Evolutionary conservation across 2,329 filamentous ascomycete genomes (phyloP).

Genomic region (Neocucurbitaria cava): DNA sequence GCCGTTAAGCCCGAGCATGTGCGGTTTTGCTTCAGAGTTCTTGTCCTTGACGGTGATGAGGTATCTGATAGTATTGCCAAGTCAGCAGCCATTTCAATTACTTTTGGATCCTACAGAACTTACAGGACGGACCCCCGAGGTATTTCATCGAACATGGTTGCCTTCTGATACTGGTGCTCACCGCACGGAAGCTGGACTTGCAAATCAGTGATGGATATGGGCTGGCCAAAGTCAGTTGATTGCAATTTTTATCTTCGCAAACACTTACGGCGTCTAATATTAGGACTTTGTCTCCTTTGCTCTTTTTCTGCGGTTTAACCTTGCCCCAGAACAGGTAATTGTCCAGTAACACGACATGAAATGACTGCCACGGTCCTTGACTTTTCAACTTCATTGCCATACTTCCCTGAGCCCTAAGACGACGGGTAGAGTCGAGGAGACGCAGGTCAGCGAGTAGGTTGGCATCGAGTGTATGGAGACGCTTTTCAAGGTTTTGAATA

Average conservation of each 20-base stretch:
- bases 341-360: conserved; percentile 39
- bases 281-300: conserved; percentile 20
- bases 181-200: conserved; percentile 16
- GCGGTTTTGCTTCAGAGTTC: conserved; percentile 14
- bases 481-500: conserved; percentile 30
- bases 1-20: conserved; percentile 25
- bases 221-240: conserved; percentile 17
- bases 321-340: conserved; percentile 42
- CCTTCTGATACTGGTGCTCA: conserved; percentile 27
- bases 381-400: conserved; percentile 40
- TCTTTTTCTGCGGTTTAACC: conserved; percentile 28
- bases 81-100: background rate
- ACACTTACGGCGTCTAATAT: conserved; percentile 27
- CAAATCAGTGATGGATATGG: conserved; percentile 24
- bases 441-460: conserved; percentile 22
- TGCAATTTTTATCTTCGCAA: background rate
- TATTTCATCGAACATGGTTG: conserved; percentile 37
- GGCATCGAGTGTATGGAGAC: conserved; percentile 27
- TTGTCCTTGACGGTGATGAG: conserved; percentile 26
- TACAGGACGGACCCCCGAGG: conserved; percentile 28
- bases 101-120: background rate
- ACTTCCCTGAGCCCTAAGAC: conserved; percentile 28
- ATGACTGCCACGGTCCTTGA: conserved; percentile 38
- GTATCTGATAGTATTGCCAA: conserved; percentile 12
- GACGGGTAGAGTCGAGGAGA: conserved; percentile 22